phyloP scores from a whole-genome alignment of 345 rosid genomes.

The Euphorbia tirucalli region DNA sequence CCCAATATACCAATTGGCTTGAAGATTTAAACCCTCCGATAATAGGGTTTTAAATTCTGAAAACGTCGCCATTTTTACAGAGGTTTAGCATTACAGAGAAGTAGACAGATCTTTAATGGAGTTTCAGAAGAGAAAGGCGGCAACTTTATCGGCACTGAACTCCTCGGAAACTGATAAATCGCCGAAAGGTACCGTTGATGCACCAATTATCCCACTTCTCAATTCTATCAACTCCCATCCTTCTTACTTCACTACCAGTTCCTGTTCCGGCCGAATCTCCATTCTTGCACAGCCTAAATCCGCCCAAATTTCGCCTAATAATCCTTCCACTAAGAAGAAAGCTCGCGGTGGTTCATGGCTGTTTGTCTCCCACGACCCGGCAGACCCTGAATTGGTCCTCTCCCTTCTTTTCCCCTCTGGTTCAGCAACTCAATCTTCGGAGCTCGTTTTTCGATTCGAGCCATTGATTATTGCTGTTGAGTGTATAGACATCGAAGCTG shows the following conservation, averaged over 20 bases:
- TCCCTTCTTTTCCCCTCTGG: conserved; percentile 46
- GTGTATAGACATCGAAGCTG: conserved; percentile 60
- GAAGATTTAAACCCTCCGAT: not conserved
- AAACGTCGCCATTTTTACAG: not conserved
- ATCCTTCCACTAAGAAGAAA: conserved; percentile 42
- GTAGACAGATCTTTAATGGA: conserved; percentile 37
- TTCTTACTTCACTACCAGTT: conserved; percentile 84
- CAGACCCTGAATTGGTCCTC: conserved; percentile 45
- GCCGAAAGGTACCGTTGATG: conserved; percentile 73
- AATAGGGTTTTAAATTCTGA: not conserved
- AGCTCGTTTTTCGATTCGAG: conserved; percentile 79
- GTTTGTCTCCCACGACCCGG: conserved; percentile 66
- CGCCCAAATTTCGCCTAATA: not conserved
- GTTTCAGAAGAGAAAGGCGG: conserved; percentile 74
- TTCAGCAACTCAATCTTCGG: conserved; percentile 16
- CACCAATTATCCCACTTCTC: conserved; percentile 74
- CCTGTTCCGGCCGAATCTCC: conserved; percentile 94
- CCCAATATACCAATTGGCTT: too few relatives aligned
- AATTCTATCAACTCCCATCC: conserved; percentile 64
- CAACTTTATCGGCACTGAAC: conserved; percentile 49
- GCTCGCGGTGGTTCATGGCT: conserved; percentile 90
- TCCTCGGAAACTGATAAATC: conserved; percentile 66
- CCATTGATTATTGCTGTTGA: conserved; percentile 84
- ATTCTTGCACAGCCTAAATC: conserved; percentile 68
- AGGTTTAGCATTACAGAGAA: too few relatives aligned